Conservation (phyloP, 257 asterid species). For the Haberlea rhodopensis region DNA sequence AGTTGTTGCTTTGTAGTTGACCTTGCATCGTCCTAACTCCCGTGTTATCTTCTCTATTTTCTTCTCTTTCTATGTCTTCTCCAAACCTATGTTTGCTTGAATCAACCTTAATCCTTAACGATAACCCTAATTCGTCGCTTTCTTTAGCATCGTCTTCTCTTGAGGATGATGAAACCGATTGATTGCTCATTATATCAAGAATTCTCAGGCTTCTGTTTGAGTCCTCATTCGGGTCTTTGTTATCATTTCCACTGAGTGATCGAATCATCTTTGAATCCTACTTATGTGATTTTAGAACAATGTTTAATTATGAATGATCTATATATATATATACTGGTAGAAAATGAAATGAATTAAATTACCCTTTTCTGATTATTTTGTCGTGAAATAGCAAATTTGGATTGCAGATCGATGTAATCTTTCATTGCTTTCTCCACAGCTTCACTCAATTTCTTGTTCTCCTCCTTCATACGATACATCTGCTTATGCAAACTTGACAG, state of each 20-base stretch:
- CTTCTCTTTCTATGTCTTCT: slow-evolving; percentile 21
- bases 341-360: slow-evolving; percentile 4
- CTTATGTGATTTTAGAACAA: too few species aligned
- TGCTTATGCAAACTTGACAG: slow-evolving; percentile 45
- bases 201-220: slow-evolving; percentile 21
- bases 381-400: slow-evolving; percentile 42
- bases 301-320: too few species aligned
- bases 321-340: too few species aligned
- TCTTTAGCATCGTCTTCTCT: slow-evolving; percentile 23
- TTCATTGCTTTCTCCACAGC: slow-evolving; percentile 65
- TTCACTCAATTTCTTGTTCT: slow-evolving; percentile 50
- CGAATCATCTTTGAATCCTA: slow-evolving; percentile 37
- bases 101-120: slow-evolving; percentile 55
- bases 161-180: slow-evolving; percentile 25
- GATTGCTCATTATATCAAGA: slow-evolving; percentile 23
- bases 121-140: slow-evolving; percentile 53
- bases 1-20: slow-evolving; percentile 28
- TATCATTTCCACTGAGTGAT: slow-evolving; percentile 34
- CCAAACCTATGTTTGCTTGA: slow-evolving; percentile 23
- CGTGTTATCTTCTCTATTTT: slow-evolving; percentile 30
- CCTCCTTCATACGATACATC: slow-evolving; percentile 70
- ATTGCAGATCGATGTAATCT: slow-evolving; percentile 58
- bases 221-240: slow-evolving; percentile 28
- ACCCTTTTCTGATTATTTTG: slow-evolving; percentile 45
- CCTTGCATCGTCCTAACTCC: slow-evolving; percentile 27